These are phyloP conservation scores for Marasmius sp. DNA, from an alignment of 1,284 basidiomycete genomes.

Conservation along the genomic window DNA sequence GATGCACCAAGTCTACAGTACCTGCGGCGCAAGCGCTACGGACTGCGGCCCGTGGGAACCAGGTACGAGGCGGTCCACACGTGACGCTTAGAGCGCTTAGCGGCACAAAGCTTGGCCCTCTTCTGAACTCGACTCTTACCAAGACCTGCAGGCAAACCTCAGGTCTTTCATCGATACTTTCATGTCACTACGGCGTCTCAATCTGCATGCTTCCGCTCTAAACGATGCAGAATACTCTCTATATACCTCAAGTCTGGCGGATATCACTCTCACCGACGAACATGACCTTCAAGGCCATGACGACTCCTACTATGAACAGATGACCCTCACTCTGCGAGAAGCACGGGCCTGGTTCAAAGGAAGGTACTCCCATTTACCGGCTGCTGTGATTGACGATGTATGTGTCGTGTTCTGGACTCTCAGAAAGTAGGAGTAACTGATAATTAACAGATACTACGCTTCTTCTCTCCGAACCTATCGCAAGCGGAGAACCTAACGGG, in stretches of 20 bases:
- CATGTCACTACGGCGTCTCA: slow-evolving; percentile 49
- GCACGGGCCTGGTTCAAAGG: slow-evolving; percentile 74
- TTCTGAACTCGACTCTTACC: not conserved
- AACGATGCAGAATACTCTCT: slow-evolving; percentile 67
- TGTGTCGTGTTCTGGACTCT: slow-evolving; percentile 15
- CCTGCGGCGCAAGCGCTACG: no score
- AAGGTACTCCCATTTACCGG: slow-evolving; percentile 54
- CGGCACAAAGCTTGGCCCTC: not conserved
- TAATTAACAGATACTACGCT: slow-evolving; percentile 54
- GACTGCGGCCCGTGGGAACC: no score
- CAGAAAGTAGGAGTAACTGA: not conserved
- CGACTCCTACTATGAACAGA: slow-evolving; percentile 51
- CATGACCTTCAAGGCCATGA: slow-evolving; percentile 27
- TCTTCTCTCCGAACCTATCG: slow-evolving; percentile 56
- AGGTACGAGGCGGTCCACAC: no score
- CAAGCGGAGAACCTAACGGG: slow-evolving; percentile 54
- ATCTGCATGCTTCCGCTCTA: slow-evolving; percentile 71
- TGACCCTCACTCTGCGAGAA: slow-evolving; percentile 58
- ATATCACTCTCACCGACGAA: slow-evolving; percentile 45
- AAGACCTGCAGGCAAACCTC: not conserved
- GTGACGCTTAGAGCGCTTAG: no score
- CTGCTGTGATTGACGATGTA: slow-evolving; percentile 60
- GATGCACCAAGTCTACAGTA: no score
- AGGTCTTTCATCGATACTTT: slow-evolving; percentile 1
- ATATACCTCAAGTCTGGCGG: slow-evolving; percentile 60